These are phyloP conservation scores for Fusarium nodosum DNA, from an alignment of 2,329 filamentous ascomycete genomes.

Conservation along the genomic window DNA sequence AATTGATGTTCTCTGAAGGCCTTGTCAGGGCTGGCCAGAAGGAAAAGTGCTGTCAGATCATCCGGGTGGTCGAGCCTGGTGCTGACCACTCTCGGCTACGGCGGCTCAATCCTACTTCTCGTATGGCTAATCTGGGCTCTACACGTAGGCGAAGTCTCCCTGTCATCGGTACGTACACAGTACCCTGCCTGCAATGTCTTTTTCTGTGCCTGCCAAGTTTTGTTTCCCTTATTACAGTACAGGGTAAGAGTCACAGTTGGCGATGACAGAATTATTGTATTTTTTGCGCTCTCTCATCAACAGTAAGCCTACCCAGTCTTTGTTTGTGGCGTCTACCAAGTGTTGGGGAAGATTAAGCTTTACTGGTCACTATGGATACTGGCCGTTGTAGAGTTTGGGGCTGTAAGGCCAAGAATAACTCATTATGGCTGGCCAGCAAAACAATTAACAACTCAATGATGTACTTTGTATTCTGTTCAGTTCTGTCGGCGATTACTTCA, in stretches of 20 bases:
- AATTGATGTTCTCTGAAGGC: neutral
- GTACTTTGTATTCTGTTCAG: neutral
- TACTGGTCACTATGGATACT: conserved; percentile 4
- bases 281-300: neutral
- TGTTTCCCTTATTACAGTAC: neutral
- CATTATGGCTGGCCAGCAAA: neutral
- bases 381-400: neutral
- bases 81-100: conserved; percentile 30
- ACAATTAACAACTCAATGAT: neutral
- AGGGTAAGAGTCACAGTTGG: neutral
- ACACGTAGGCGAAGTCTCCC: neutral
- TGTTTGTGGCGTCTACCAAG: conserved; percentile 5
- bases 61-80: neutral
- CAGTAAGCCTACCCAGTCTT: neutral
- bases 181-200: conserved; percentile 1
- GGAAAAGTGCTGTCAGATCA: conserved; percentile 15
- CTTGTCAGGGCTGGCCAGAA: neutral
- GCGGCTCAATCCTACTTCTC: conserved; percentile 30
- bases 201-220: conserved; percentile 11
- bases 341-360: neutral
- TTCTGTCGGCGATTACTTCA: neutral
- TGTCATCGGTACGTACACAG: neutral
- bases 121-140: conserved; percentile 26
- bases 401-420: neutral
- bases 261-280: neutral